Base-by-base conservation (phyloP, 2,329 filamentous ascomycete genomes). In the Colletotrichum limetticola region DNA sequence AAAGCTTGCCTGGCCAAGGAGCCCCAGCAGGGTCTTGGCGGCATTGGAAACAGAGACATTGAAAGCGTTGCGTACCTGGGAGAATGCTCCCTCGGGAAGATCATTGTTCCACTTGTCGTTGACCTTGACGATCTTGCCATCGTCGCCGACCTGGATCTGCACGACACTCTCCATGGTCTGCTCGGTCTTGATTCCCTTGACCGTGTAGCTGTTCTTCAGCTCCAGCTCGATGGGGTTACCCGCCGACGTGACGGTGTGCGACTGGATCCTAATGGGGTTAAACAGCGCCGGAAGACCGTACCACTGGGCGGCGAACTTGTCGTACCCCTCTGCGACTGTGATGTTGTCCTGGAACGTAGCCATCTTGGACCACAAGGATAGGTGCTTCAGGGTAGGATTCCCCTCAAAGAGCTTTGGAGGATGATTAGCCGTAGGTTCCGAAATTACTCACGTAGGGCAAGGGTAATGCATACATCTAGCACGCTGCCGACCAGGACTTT, bases 191-290 rank as follows among this genome's bases (percentile, higher is more conserved):
- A 82, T 74, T 8, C 79, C 80, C 74, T 80, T 82, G 56, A 84
- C 74, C 4, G 79, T 77, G 72, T 84, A 84, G 64, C 76, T 80
- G 75, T 84, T 84, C 72, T 75, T 75, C 53, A 84, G 74, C 22
- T 90, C 84, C 77, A 92, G 81, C 71, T 85, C 80, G 53, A 92
- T 91, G 0, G 91, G 90, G 75, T 92, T 91, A 1, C 90, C 89
- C 0, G 83, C 79, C 19, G 83, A 85, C 1, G 82, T 88, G 12
- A 92, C 89, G 52, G 83, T 79, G 78, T 91, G 87, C 46, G 84
- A 81, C 59, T 89, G 82, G 30, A 89, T 86, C 78, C 88, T 83
- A 76, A 92, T 91, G 61, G 89, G 85, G 57, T 82, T 84, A 79
- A 92, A 92, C 2, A 89, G 86, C 4, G 86, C 80, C 66, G 89